Percentiles rank a stretch among this genome's conserved stretches.
These are phyloP conservation scores for Macrotyloma uniflorum DNA, from an alignment of 306 rosid genomes.

Conservation along the genomic window DNA sequence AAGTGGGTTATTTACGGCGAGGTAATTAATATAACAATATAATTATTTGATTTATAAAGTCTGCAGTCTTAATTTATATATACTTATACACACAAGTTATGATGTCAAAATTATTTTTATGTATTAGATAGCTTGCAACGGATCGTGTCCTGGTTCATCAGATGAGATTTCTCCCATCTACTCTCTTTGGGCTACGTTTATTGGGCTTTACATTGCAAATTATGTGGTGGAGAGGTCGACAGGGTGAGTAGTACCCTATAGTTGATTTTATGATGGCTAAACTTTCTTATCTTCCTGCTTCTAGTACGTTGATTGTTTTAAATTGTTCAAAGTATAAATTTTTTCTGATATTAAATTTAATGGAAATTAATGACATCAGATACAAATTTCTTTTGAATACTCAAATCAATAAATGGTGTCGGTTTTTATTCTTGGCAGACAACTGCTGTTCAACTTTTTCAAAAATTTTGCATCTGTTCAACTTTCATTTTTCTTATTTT, in stretches of 20 bases:
- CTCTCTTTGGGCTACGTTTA: conserved; percentile 97
- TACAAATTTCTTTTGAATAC: background rate
- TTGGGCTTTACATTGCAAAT: conserved; percentile 96
- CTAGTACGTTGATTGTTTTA: conserved; percentile 6
- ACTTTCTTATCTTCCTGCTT: conserved; percentile 16
- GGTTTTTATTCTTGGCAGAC: conserved; percentile 12
- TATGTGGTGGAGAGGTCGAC: conserved; percentile 97
- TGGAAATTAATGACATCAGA: conserved; percentile 9
- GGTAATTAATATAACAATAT: conserved; percentile 50
- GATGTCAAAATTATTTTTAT: conserved; percentile 30
- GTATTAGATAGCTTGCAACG: conserved; percentile 89
- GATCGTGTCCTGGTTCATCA: conserved; percentile 78
- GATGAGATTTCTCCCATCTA: conserved; percentile 95
- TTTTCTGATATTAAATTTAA: conserved; percentile 22
- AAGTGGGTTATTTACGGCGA: conserved; percentile 99
- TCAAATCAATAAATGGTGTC: background rate
- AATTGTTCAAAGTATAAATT: conserved; percentile 14
- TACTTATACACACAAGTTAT: background rate
- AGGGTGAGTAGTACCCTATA: conserved; percentile 67
- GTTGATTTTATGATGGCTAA: conserved; percentile 28
- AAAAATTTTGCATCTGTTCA: background rate
- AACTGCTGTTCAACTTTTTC: conserved; percentile 9
- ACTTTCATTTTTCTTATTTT: background rate
- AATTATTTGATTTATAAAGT: conserved; percentile 24
- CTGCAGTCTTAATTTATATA: background rate